Evolutionary conservation across 2,329 filamentous ascomycete species (phyloP), one percentile per base, ranked within the genome.

Genomic region (Zymoseptoria crescenta): DNA sequence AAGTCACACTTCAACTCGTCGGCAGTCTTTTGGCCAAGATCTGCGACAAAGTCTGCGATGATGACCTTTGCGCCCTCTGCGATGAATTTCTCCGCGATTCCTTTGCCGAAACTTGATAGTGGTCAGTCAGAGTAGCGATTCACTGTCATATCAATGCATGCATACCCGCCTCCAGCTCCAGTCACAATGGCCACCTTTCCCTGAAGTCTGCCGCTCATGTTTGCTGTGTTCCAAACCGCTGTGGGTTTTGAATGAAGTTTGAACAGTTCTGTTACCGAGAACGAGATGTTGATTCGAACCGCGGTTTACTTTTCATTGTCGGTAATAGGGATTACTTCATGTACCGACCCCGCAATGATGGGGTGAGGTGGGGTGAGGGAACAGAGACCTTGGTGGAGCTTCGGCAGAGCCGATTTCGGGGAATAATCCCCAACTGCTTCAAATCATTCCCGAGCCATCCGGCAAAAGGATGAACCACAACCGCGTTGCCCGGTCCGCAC

Each of bases 41-140:
- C 72, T 16, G 79, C 73, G 29, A 83, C 81, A 60, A 88, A 76
- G 69, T 88, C 85, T 1, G 82, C 82, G 56, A 88, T 80, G 55
- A 87, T 70, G 35, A 87, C 83, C 62, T 79, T 79, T 54, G 79
- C 80, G 48, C 85, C 85, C 72, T 87, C 84, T 24, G 77, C 69
- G 5, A 79, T 76, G 69, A 86, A 87, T 57, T 81, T 81, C 57
- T 78, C 74, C 0, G 80, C 81, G 56, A 87, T 87, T 35, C 80
- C 83, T 58, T 80, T 82, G 57, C 85, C 85, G 64, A 88, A 88
- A 1, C 35, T 45, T 45, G 10, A 16, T 45, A 16, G 13, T 45
- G 3, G 13, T 45, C 9, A 45, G 35, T 7, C n/a, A 4, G n/a
- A n/a, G 4, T 45, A 4, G 16, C 10, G 35, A n/a, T 45, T 13